These are phyloP conservation scores for Ustilago loliicola DNA, from an alignment of 1,284 basidiomycete species.

Conservation along the genomic window DNA sequence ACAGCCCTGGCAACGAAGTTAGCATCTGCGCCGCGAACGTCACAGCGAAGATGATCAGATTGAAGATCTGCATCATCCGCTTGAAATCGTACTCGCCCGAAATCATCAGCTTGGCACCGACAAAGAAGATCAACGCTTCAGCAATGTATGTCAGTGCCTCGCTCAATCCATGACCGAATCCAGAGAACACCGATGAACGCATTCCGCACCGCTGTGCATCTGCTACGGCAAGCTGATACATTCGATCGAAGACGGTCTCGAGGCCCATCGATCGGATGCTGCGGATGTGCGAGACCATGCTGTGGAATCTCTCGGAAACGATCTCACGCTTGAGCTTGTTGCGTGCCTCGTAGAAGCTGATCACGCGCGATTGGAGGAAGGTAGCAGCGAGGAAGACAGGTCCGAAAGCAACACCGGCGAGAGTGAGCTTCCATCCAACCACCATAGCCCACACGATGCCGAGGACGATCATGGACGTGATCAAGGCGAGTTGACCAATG, in stretches of 20 bases:
- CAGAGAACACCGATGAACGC: constrained; percentile 83
- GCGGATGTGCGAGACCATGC: constrained; percentile 86
- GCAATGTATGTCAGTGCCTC: constrained; percentile 84
- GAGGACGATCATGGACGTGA: constrained; percentile 83
- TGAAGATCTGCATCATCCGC: constrained; percentile 88
- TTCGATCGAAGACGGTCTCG: constrained; percentile 79
- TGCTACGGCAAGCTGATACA: constrained; percentile 78
- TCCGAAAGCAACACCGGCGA: constrained; percentile 87
- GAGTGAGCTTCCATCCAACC: constrained; percentile 90
- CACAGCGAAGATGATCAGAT: constrained; percentile 91
- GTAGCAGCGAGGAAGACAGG: constrained; percentile 85
- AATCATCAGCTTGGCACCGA: constrained; percentile 85
- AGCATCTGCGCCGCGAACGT: constrained; percentile 90
- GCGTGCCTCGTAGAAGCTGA: constrained; percentile 79
- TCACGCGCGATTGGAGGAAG: constrained; percentile 79
- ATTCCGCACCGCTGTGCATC: constrained; percentile 79
- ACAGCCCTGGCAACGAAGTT: constrained; percentile 75
- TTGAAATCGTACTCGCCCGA: constrained; percentile 86
- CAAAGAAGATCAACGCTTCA: constrained; percentile 86
- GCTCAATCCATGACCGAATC: constrained; percentile 84
- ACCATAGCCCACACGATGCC: constrained; percentile 89
- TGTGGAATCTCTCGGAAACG: constrained; percentile 87
- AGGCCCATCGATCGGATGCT: constrained; percentile 92
- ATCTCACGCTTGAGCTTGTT: constrained; percentile 88
- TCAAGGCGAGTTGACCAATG: constrained; percentile 78